Evolutionary conservation across 768 basidiomycete species (phyloP), one percentile per base, ranked within the genome.

Genomic region (Cantharellus cinnabarinus): DNA sequence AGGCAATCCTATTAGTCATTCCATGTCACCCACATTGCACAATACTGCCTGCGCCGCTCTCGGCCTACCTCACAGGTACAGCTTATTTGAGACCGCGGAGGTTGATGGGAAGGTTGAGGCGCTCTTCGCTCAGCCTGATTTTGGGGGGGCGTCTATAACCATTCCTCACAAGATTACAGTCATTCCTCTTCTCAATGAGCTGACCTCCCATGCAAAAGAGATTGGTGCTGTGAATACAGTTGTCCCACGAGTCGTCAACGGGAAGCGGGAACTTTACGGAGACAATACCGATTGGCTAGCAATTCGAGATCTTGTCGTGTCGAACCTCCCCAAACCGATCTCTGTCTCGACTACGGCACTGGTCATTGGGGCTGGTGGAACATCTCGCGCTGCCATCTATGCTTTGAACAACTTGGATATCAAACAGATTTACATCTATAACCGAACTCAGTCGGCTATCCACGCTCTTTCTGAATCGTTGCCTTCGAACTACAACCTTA

Each of bases 281-380:
- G 91, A 98, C 66, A 99, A 98, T 71, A 95, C 93, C 0, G 95
- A 98, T 66, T 98, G 94, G 84, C 70, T 87, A 53, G 94, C 89
- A 0, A 93, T 99, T 64, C 75, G 75, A 14, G 74, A 80, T 15
- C 76, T 72, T n/a, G 66, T 68, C 42, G 56, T 58, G 42, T 56
- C 57, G 55, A 67, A 67, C 61, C 62, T 73, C 41, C 52, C n/a
- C 42, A 51, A 54, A 44, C 37, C 42, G 35, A 59, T 60, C 58
- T 55, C 59, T 63, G 4, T 51, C 64, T 77, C 64, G 62, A 72
- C 71, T 41, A 75, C 80, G 0, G 85, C 77, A 20, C 75, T 98
- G 60, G 83, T 99, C 58, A 87, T 99, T 61, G 95, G 95, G 2
- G 93, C 90, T 2, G 94, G 94, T 4, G 94, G 94, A 2, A 95